A percentile compares a stretch with the other conserved stretches of the same genome.
These are phyloP conservation scores for Suillus tomentosus DNA, from an alignment of 768 basidiomycete species.

Conservation along the genomic window DNA sequence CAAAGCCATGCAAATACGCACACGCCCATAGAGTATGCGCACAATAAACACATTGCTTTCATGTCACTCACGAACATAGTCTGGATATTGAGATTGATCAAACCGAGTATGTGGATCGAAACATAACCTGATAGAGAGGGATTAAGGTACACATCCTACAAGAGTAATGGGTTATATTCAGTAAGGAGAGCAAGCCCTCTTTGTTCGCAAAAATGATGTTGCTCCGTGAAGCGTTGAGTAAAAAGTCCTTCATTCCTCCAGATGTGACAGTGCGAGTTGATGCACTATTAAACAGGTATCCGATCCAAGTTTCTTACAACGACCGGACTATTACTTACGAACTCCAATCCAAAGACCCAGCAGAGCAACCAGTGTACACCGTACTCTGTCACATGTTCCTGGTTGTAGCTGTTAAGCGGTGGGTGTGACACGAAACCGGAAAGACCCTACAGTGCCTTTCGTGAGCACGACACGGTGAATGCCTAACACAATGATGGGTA, in stretches of 20 bases:
- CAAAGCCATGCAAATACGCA: conserved; percentile 66
- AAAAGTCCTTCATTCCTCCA: conserved; percentile 59
- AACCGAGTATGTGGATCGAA: conserved; percentile 83
- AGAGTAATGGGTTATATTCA: conserved; percentile 45
- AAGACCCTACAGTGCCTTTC: conserved; percentile 76
- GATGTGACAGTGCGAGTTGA: conserved; percentile 58
- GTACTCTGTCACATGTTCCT: conserved; percentile 97
- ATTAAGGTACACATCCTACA: neutral
- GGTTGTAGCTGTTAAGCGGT: conserved; percentile 15
- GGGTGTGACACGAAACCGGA: neutral
- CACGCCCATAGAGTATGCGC: conserved; percentile 58
- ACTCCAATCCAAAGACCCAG: conserved; percentile 64
- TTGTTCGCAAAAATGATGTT: conserved; percentile 70
- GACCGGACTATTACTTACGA: conserved; percentile 39
- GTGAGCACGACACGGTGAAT: conserved; percentile 79
- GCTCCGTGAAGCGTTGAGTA: conserved; percentile 64
- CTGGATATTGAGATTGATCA: conserved; percentile 74
- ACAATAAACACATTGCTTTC: conserved; percentile 62
- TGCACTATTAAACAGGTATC: conserved; percentile 53
- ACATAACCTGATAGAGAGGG: conserved; percentile 67
- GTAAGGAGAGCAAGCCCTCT: conserved; percentile 85
- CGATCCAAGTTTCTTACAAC: neutral
- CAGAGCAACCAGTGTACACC: conserved; percentile 84
- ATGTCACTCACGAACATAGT: conserved; percentile 76
- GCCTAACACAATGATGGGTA: conserved; percentile 74